phyloP scores from a whole-genome alignment of 2,329 filamentous ascomycete species.

The Ophiostoma quercus region DNA sequence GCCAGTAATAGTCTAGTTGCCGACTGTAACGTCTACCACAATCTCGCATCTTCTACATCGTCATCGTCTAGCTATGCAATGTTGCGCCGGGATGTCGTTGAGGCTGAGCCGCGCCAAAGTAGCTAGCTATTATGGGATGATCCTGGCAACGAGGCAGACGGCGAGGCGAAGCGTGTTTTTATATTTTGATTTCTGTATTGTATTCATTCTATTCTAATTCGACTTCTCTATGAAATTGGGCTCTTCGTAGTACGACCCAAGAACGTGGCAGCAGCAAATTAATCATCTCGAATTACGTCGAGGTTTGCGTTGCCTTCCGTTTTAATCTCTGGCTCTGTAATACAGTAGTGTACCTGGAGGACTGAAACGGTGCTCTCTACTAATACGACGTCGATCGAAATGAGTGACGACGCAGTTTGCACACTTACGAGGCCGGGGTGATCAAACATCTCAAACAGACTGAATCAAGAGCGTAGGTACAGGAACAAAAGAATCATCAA shows the following conservation, averaged over 20 bases:
- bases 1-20: too few relatives aligned
- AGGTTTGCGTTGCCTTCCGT: neutral
- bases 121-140: neutral
- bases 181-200: neutral
- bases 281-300: neutral
- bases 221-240: neutral
- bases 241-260: neutral
- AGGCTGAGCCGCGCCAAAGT: conserved; percentile 6
- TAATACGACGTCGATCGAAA: neutral
- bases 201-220: neutral
- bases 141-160: conserved; percentile 22
- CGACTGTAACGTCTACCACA: too few relatives aligned
- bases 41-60: neutral
- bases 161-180: conserved; percentile 21
- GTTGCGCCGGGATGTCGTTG: neutral
- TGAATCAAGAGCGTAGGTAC: neutral
- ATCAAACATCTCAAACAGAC: neutral
- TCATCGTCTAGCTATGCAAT: neutral
- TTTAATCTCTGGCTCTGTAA: neutral
- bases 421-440: neutral
- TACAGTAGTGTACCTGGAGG: neutral
- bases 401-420: conserved; percentile 6
- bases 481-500: conserved; percentile 5
- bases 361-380: neutral
- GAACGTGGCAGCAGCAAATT: neutral